Base-by-base conservation (phyloP, 1,284 basidiomycete genomes). In the Ceraceosorus bombacis region DNA sequence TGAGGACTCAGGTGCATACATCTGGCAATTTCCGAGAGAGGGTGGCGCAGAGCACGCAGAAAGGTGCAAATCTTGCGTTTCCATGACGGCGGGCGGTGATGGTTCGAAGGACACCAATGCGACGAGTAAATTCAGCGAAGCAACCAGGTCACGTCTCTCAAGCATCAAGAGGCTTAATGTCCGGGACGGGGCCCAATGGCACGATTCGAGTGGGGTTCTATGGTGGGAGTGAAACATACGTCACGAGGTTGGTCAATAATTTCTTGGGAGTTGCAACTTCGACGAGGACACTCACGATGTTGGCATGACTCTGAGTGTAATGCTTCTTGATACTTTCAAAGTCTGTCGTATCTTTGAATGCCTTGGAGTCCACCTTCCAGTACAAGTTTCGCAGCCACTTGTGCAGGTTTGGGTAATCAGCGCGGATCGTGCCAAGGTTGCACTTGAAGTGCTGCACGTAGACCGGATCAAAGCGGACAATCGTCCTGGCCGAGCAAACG, bases 391-490 rank as follows among this genome's bases (percentile, higher is more conserved):
- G 87, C 79, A 90, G 77, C 91, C 91, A 80, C 41, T 57, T 59
- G 59, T 76, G 66, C 56, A 76, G 64, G 17, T 61, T 51, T 8
- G 75, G 75, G 58, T 68, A 74, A 0, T 15, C 46, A 27, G 66
- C 72, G 8, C 74, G 64, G 52, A 76, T 76, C 51, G 65, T 67
- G 40, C 62, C 52, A 53, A 70, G 79, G 82, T 95, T 94, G 81
- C 90, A 94, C 79, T 96, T 96, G 83, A 97, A 96, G 79, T 91
- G 88, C 0, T 10, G 43, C 43, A 88, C 84, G 79, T 98, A 97
- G 41, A 90, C 92, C 0, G 88, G 87, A 73, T 94, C 90, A 55
- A 65, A 63, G 78, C 88, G 72, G 64, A 94, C 86, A 59, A 92
- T 87, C 5, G 92, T 96, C 27, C 92, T 92, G 80, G 10, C n/a